phyloP scores from a whole-genome alignment of 169 alveolate genomes.

The Plasmodium relictum region DNA sequence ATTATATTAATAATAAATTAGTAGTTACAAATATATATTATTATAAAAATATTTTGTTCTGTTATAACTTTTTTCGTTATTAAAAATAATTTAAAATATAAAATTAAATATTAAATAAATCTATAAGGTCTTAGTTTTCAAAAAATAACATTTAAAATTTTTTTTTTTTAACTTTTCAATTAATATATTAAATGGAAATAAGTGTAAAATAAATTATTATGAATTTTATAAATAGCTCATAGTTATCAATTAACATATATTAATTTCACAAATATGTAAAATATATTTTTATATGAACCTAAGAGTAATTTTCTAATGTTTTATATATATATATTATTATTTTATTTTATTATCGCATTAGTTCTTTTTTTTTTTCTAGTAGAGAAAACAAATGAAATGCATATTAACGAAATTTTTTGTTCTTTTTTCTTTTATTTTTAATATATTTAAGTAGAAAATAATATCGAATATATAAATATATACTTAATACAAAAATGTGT shows the following conservation, averaged over 20 bases:
- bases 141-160: slow-evolving; percentile 12
- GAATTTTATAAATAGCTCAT: neutral
- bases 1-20: neutral
- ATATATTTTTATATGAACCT: slow-evolving; percentile 19
- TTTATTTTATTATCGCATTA: too few relatives aligned
- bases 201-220: slow-evolving; percentile 1
- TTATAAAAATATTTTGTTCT: neutral
- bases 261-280: slow-evolving; percentile 11
- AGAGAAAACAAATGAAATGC: neutral
- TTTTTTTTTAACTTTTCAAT: neutral
- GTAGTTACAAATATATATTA: neutral
- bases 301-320: neutral
- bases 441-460: neutral
- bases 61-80: slow-evolving; percentile 9
- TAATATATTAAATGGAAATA: neutral
- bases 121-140: slow-evolving; percentile 42
- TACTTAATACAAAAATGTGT: slow-evolving; percentile 6
- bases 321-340: neutral
- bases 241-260: slow-evolving; percentile 9
- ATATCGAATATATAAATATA: neutral
- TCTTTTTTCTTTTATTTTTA: neutral
- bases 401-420: slow-evolving; percentile 2
- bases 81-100: slow-evolving; percentile 30
- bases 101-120: slow-evolving; percentile 42
- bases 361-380: neutral